Conservation (phyloP, 352 stramenopile genomes). For the Phytophthora multivora region DNA sequence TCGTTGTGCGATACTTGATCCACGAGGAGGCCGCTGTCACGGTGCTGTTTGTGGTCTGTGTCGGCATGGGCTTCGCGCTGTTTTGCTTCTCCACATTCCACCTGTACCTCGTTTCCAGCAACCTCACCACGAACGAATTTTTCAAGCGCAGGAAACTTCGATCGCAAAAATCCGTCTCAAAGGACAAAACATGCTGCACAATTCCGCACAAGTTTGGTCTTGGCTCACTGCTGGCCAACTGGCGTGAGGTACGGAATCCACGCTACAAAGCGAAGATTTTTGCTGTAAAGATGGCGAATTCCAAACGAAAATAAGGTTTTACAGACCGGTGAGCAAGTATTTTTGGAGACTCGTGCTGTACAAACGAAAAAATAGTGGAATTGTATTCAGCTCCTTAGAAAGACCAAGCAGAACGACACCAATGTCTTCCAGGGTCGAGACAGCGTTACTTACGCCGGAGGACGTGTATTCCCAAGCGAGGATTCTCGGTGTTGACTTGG, state of each 20-base stretch:
- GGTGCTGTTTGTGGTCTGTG: constrained; percentile 51
- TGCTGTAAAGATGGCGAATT: background rate
- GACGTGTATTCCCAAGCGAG: constrained; percentile 52
- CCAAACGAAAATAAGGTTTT: background rate
- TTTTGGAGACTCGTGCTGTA: too few species aligned
- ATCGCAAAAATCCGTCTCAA: background rate
- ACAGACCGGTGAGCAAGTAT: too few species aligned
- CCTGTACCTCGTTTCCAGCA: constrained; percentile 52
- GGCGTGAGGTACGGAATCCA: constrained; percentile 36
- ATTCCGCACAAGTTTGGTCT: constrained; percentile 26
- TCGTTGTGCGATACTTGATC: constrained; percentile 59
- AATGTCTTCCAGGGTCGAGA: constrained; percentile 6
- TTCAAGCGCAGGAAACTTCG: constrained; percentile 54
- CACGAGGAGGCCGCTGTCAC: constrained; percentile 45
- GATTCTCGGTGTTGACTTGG: constrained; percentile 51
- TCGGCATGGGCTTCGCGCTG: constrained; percentile 56
- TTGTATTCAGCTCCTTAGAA: too few species aligned
- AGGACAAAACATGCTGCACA: background rate
- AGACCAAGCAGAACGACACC: background rate
- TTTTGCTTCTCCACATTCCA: constrained; percentile 60
- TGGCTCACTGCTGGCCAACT: constrained; percentile 25
- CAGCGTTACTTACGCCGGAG: constrained; percentile 36
- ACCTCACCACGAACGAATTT: constrained; percentile 78
- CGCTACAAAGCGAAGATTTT: constrained; percentile 29
- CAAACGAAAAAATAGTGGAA: background rate